Base-by-base conservation (phyloP, 1,284 basidiomycete species). In the Cutaneotrichosporon daszewskae region DNA sequence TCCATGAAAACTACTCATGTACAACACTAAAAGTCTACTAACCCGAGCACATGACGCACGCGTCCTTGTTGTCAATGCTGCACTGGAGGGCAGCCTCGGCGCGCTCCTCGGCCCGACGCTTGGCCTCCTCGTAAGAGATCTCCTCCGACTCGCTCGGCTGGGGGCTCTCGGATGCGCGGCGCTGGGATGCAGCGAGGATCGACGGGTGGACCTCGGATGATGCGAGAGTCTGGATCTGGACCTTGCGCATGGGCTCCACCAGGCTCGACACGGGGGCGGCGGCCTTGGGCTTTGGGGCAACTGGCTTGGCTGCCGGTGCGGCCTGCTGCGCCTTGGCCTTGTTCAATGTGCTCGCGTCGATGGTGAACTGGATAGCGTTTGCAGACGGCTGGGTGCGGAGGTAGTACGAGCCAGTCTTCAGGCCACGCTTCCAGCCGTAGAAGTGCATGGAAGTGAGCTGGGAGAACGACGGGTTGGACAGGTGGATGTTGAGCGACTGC, bases 401-500 rank as follows among this genome's bases (percentile, higher is more conserved):
- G 74, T 98, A 97, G 76, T 78, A 75, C 84, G 91, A 90, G 57
- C 90, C 95, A 0, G 95, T 98, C 82, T 99, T 99, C 65, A 99
- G 76, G 22, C 95, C 95, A 74, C 89, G 89, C 81, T 95, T 95
- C 95, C 94, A 98, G 19, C 92, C 95, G 71, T 98, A 97, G 75
- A 98, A 99, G 76, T 98, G 95, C 94, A 97, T 98, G 58, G 87
- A 89, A 37, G 91, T 95, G 45, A 99, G 77, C 72, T 99, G 95
- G 16, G 88, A 89, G 57, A 86, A 79, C 10, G 90, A 92, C 36
- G 95, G 95, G 42, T 87, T 79, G 62, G 88, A 82, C 34, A 99
- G 74, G 71, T 98, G 94, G 47, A 99, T 82, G 72, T 98, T 98
- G 66, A 99, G 72, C 40, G 74, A 76, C 65, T 79, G 78, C 58